A percentile compares a stretch with the other conserved stretches of the same genome.
Evolutionary conservation across 164 flowering plant species (phyloP).

Genomic region (Warburgia ugandensis): DNA sequence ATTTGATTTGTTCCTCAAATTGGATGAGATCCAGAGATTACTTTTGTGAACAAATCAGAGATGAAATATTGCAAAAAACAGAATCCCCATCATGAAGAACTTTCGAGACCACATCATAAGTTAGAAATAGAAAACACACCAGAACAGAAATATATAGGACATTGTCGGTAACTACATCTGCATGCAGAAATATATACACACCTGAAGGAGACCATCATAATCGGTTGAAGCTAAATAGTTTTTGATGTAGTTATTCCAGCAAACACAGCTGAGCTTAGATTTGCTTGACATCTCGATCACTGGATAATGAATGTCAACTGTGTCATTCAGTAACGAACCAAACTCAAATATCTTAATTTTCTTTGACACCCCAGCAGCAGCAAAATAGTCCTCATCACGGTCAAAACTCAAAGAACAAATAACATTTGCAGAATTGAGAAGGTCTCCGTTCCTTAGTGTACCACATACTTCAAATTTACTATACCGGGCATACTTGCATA

Average conservation of each 20-base stretch:
- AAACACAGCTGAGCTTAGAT: slow-evolving; percentile 78
- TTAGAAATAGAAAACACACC: background rate
- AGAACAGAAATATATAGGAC: background rate
- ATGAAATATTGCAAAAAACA: too few relatives aligned
- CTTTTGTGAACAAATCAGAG: too few relatives aligned
- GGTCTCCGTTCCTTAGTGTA: slow-evolving; percentile 62
- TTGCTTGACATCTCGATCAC: slow-evolving; percentile 73
- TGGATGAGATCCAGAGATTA: too few relatives aligned
- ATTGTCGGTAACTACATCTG: background rate
- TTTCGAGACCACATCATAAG: too few relatives aligned
- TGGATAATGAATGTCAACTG: slow-evolving; percentile 92
- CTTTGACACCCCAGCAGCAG: slow-evolving; percentile 97
- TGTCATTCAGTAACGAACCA: slow-evolving; percentile 49
- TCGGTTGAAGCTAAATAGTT: slow-evolving; percentile 94
- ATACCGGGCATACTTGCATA: slow-evolving; percentile 91
- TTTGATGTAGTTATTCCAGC: slow-evolving; percentile 92
- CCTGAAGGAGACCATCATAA: slow-evolving; percentile 96
- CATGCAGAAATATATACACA: slow-evolving; percentile 20
- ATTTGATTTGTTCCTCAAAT: too few relatives aligned
- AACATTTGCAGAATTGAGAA: slow-evolving; percentile 77
- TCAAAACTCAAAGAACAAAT: slow-evolving; percentile 95
- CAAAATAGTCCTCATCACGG: slow-evolving; percentile 88
- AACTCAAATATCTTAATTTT: slow-evolving; percentile 90
- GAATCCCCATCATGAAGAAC: too few relatives aligned
- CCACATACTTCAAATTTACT: slow-evolving; percentile 76